These are phyloP conservation scores for Poterioochromonas sp. DNA, from an alignment of 352 stramenopile genomes.

Conservation along the genomic window DNA sequence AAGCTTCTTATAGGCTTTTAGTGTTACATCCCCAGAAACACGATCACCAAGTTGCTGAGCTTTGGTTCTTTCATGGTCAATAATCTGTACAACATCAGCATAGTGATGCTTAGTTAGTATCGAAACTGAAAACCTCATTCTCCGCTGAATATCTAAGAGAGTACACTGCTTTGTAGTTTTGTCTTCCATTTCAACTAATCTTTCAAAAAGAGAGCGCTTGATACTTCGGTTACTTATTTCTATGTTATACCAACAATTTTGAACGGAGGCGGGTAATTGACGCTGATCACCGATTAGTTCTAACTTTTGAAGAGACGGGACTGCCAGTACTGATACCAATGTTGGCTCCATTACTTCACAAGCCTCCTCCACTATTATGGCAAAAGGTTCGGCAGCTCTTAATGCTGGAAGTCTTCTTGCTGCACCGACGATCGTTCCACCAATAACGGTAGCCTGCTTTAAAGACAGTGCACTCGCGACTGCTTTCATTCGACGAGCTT, in stretches of 20 bases:
- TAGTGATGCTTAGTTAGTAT: conserved; percentile 15
- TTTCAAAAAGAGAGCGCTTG: conserved; percentile 27
- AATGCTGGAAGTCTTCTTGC: background rate
- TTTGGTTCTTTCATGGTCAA: background rate
- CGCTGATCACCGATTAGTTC: conserved; percentile 31
- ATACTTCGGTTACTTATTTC: background rate
- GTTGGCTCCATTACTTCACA: conserved; percentile 35
- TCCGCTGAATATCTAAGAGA: conserved; percentile 19
- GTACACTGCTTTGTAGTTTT: background rate
- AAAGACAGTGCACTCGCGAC: background rate
- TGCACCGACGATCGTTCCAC: conserved; percentile 25
- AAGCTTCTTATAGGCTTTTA: background rate
- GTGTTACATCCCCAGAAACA: background rate
- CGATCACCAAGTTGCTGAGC: conserved; percentile 10
- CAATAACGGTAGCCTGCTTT: background rate
- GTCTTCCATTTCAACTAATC: background rate
- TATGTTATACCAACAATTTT: conserved; percentile 28
- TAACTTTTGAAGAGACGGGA: conserved; percentile 18
- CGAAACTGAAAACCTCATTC: conserved; percentile 5
- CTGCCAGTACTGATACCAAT: conserved; percentile 16
- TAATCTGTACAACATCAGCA: background rate
- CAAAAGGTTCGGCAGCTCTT: conserved; percentile 27
- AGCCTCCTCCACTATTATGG: conserved; percentile 30
- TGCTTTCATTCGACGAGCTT: background rate
- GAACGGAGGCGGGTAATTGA: conserved; percentile 24